phyloP scores from a whole-genome alignment of 2,329 filamentous ascomycete species.

The Diaporthe vexans region DNA sequence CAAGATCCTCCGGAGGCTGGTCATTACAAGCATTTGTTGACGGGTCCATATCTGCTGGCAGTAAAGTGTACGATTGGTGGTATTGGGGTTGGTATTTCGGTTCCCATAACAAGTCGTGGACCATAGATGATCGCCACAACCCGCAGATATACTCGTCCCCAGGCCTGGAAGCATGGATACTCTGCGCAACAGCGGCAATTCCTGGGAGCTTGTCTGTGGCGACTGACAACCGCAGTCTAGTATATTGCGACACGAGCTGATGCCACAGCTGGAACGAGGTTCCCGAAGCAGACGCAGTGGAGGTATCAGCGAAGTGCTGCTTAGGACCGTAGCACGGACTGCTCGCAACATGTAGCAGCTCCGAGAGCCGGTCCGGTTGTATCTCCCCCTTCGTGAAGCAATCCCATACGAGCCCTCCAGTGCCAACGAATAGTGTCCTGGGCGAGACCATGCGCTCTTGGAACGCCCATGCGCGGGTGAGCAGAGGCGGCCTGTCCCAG shows the following conservation, averaged over 20 bases:
- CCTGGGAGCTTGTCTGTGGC: background rate
- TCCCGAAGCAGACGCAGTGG: background rate
- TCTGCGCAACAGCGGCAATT: background rate
- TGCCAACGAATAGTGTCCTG: background rate
- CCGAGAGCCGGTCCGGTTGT: background rate
- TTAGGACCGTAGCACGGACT: background rate
- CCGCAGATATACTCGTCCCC: background rate
- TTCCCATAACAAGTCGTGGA: background rate
- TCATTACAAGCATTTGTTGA: background rate
- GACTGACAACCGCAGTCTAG: background rate
- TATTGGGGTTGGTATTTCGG: slow-evolving; percentile 3
- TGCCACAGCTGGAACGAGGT: background rate
- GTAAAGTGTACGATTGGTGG: background rate
- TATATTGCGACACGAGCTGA: background rate
- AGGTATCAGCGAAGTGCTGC: background rate
- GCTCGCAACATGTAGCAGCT: background rate
- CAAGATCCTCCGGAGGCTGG: background rate
- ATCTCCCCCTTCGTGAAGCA: background rate
- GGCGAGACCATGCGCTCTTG: background rate
- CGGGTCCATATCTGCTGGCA: background rate
- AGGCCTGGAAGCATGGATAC: background rate
- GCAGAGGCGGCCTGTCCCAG: background rate
- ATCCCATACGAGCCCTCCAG: background rate
- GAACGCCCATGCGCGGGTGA: background rate
- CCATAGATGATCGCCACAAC: background rate